Base-by-base conservation (phyloP, 768 basidiomycete species). In the Mrakia frigida region DNA sequence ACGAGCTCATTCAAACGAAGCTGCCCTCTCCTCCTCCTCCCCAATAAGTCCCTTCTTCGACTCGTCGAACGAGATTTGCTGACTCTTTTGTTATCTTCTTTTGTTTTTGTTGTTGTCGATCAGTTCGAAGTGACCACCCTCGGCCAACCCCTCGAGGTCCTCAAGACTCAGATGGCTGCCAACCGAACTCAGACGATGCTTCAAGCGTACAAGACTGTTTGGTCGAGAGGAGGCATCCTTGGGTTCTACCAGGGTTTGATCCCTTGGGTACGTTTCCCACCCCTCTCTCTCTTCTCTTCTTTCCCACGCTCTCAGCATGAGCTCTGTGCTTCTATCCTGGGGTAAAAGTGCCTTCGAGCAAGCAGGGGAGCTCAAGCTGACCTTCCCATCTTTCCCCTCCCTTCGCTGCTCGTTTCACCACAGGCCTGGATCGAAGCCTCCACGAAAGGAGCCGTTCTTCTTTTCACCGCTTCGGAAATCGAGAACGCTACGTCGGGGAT, bases 401-500 rank as follows among this genome's bases (percentile, higher is more conserved):
- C 21, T 41, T 56, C 67, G 23, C 28, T 41, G 11, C 25, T 63
- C 4, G 16, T 39, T 13, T 25, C 74, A n/a, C 25, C 43, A 21
- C 79, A 97, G 94, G 97, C 97, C 52, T 98, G 97, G 97, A 96
- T 99, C 81, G 97, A 99, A 84, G 97, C 97, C 14, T 97, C 95
- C 6, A 98, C 97, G 0, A 99, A 99, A 83, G 97, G 97, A 72
- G 97, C 88, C 74, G 97, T 99, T 41, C 88, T 99, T 31, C 87
- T 99, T 78, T 98, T 99, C 86, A 90, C 95, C 23, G 95, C 97
- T 35, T 92, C 94, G 6, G 97, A 99, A 84, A 91, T 98, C 46
- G 94, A 98, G 84, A 88, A 89, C 25, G 87, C 87, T 28, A 85
- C 86, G 28, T 86, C 89, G 65, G 79, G 82, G 13, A 85, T 91